Conservation (phyloP, 768 basidiomycete genomes). For the Agaricus bisporus region DNA sequence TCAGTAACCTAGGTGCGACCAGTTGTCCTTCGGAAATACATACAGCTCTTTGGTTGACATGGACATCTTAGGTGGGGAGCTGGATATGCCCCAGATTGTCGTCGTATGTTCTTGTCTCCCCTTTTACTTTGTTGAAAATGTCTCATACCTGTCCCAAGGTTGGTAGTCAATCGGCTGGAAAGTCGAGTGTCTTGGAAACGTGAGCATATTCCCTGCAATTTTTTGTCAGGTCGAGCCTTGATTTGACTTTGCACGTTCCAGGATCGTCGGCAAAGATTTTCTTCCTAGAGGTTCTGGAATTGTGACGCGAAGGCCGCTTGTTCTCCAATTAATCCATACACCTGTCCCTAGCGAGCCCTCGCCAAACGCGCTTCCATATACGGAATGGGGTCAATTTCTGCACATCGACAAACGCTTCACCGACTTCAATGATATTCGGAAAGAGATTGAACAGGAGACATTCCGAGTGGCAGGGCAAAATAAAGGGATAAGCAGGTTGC, state of each 20-base stretch:
- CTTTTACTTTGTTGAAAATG: neutral
- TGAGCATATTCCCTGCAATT: constrained; percentile 32
- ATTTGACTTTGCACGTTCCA: constrained; percentile 21
- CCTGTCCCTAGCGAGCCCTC: constrained; percentile 51
- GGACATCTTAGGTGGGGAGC: constrained; percentile 61
- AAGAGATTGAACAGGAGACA: constrained; percentile 98
- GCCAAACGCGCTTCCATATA: constrained; percentile 39
- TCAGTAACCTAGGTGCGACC: constrained; percentile 74
- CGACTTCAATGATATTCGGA: constrained; percentile 91
- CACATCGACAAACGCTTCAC: constrained; percentile 95
- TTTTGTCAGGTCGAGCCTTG: neutral
- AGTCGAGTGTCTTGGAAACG: constrained; percentile 96
- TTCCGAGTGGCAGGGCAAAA: constrained; percentile 97
- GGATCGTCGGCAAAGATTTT: constrained; percentile 93
- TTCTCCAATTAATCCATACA: constrained; percentile 93
- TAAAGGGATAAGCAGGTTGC: constrained; percentile 94
- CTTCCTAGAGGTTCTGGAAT: constrained; percentile 89
- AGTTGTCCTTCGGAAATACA: constrained; percentile 11
- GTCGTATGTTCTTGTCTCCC: constrained; percentile 51
- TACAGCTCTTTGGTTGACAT: constrained; percentile 1
- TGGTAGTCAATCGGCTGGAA: constrained; percentile 94
- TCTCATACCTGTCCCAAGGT: constrained; percentile 45
- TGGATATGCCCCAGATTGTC: constrained; percentile 89
- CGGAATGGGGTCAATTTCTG: constrained; percentile 96
- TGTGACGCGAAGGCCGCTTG: constrained; percentile 91